These are phyloP conservation scores for Tephrocybe rancida DNA, from an alignment of 768 basidiomycete genomes.

Conservation along the genomic window DNA sequence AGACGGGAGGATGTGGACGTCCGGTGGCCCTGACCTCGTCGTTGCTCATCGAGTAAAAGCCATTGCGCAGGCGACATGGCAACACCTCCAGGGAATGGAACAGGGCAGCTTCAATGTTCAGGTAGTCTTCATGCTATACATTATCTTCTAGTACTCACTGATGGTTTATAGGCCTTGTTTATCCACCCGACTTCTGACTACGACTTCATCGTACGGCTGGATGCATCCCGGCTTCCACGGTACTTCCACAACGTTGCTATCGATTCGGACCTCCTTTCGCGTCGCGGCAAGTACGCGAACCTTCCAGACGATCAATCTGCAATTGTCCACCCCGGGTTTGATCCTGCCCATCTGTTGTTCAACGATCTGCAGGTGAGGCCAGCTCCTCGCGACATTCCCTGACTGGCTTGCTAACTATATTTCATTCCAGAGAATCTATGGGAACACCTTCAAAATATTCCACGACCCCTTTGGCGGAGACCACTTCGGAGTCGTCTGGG, in stretches of 20 bases:
- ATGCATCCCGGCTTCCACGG: slow-evolving; percentile 64
- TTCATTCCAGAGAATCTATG: slow-evolving; percentile 59
- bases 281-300: slow-evolving; percentile 48
- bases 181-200: slow-evolving; percentile 83
- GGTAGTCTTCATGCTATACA: slow-evolving; percentile 39
- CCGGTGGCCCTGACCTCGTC: slow-evolving; percentile 62
- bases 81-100: slow-evolving; percentile 55
- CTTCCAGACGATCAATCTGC: slow-evolving; percentile 30
- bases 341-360: slow-evolving; percentile 71
- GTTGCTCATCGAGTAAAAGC: slow-evolving; percentile 73
- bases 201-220: slow-evolving; percentile 79
- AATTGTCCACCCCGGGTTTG: slow-evolving; percentile 67
- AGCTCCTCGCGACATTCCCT: not conserved
- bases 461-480: slow-evolving; percentile 81
- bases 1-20: slow-evolving; percentile 78
- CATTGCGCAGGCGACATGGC: slow-evolving; percentile 77
- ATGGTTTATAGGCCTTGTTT: slow-evolving; percentile 69
- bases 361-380: slow-evolving; percentile 67
- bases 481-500: slow-evolving; percentile 85
- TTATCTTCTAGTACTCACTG: not conserved
- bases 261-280: slow-evolving; percentile 48
- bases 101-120: slow-evolving; percentile 54
- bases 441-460: slow-evolving; percentile 82
- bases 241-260: slow-evolving; percentile 72
- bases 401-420: not conserved